phyloP scores from a whole-genome alignment of 768 basidiomycete species.

The Termitomyces sp. region DNA sequence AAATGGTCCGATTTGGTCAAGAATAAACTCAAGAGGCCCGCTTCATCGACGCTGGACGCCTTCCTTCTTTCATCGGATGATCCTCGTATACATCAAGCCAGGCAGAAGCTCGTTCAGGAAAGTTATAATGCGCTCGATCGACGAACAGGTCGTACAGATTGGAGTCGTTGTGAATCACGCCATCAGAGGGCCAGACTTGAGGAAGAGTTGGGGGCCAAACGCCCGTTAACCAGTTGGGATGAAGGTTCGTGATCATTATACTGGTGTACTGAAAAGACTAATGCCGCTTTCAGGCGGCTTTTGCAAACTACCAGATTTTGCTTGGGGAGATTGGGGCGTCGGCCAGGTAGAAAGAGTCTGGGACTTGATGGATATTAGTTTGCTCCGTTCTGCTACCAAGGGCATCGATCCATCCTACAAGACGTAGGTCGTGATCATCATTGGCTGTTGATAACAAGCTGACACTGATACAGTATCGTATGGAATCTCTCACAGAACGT shows the following conservation, averaged over 20 bases:
- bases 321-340: constrained; percentile 93
- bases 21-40: constrained; percentile 68
- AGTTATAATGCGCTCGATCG: constrained; percentile 59
- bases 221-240: constrained; percentile 90
- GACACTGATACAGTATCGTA: constrained; percentile 50
- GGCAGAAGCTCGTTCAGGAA: constrained; percentile 77
- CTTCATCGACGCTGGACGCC: constrained; percentile 85
- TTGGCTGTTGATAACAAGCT: constrained; percentile 8
- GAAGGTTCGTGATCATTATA: constrained; percentile 51
- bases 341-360: constrained; percentile 92
- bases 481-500: constrained; percentile 99
- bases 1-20: constrained; percentile 63
- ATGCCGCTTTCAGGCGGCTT: constrained; percentile 52
- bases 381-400: constrained; percentile 72
- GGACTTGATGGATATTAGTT: constrained; percentile 91
- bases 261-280: not conserved
- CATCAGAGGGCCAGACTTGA: constrained; percentile 86
- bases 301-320: constrained; percentile 82
- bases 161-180: constrained; percentile 89
- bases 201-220: constrained; percentile 73
- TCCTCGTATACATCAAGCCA: constrained; percentile 83
- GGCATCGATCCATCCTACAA: constrained; percentile 87
- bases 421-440: constrained; percentile 50
- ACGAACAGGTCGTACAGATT: constrained; percentile 74
- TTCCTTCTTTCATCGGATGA: constrained; percentile 91